These are phyloP conservation scores for Oryza meridionalis DNA, from an alignment of 176 grass and related monocot genomes.

Conservation along the genomic window DNA sequence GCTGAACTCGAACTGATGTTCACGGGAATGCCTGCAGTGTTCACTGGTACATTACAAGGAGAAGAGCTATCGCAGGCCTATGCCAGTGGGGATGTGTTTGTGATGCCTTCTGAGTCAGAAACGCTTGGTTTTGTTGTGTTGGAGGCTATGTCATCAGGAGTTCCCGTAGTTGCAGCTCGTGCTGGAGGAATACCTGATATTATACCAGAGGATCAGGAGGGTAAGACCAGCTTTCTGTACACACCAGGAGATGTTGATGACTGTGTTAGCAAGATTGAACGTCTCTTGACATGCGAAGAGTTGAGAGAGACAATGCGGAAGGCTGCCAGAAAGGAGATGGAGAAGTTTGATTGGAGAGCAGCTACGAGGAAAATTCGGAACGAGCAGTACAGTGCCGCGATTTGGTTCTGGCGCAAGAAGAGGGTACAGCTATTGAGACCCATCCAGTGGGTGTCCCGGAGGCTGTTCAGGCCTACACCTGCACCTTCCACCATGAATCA, in stretches of 20 bases:
- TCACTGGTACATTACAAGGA: conserved; percentile 68
- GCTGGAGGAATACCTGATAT: conserved; percentile 74
- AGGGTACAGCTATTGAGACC: conserved; percentile 58
- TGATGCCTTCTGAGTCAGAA: conserved; percentile 80
- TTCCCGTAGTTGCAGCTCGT: conserved; percentile 63
- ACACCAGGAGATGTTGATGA: conserved; percentile 67
- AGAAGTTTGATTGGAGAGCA: conserved; percentile 67
- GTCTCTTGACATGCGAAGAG: conserved; percentile 51
- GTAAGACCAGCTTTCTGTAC: conserved; percentile 67
- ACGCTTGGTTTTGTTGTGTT: conserved; percentile 73
- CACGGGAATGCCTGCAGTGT: conserved; percentile 67
- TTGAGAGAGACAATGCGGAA: conserved; percentile 53
- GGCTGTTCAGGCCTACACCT: conserved; percentile 25
- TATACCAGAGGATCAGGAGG: conserved; percentile 64
- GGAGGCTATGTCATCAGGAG: conserved; percentile 80
- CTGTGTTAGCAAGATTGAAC: conserved; percentile 66
- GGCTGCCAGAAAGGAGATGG: conserved; percentile 72
- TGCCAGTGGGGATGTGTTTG: conserved; percentile 73
- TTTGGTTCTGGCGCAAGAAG: conserved; percentile 73
- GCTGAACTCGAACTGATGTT: conserved; percentile 70
- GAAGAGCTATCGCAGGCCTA: conserved; percentile 77
- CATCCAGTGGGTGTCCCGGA: conserved; percentile 48
- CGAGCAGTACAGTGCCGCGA: conserved; percentile 66
- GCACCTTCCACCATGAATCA: conserved; percentile 1
- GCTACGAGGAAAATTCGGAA: conserved; percentile 67